Evolutionary conservation across 345 rosid genomes (phyloP).

Genomic region (Eucalyptus fibrosa): DNA sequence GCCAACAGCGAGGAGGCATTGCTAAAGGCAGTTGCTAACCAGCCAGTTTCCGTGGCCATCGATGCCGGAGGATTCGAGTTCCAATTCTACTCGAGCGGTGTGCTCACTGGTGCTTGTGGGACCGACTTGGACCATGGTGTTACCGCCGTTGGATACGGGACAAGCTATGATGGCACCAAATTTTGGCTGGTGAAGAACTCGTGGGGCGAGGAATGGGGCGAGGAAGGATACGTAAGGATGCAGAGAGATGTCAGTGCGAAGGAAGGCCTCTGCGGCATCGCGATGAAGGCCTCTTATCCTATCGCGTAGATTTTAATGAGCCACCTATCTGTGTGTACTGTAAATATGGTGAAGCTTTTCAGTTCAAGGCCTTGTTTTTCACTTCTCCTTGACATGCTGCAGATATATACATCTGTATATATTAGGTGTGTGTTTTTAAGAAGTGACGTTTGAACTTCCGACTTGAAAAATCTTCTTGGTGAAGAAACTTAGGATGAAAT

Average conservation of each 20-base stretch:
- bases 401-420: background rate
- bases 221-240: background rate
- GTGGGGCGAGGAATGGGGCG: background rate
- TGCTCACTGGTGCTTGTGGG: background rate
- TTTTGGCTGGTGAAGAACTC: background rate
- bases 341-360: background rate
- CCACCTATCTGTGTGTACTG: background rate
- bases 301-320: background rate
- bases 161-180: background rate
- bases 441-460: background rate
- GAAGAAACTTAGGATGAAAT: background rate
- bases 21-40: constrained; percentile 16
- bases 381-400: background rate
- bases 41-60: constrained; percentile 17
- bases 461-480: background rate
- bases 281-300: background rate
- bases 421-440: background rate
- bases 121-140: background rate
- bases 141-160: constrained; percentile 1
- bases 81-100: background rate
- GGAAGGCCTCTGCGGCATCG: constrained; percentile 13
- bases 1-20: constrained; percentile 8
- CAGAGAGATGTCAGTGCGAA: background rate
- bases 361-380: background rate
- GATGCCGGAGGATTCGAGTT: constrained; percentile 13